Percentiles rank a stretch among this genome's conserved stretches.
phyloP scores from a whole-genome alignment of 371 early-diverging fungal genomes.

The Rhizopus stolonifer region DNA sequence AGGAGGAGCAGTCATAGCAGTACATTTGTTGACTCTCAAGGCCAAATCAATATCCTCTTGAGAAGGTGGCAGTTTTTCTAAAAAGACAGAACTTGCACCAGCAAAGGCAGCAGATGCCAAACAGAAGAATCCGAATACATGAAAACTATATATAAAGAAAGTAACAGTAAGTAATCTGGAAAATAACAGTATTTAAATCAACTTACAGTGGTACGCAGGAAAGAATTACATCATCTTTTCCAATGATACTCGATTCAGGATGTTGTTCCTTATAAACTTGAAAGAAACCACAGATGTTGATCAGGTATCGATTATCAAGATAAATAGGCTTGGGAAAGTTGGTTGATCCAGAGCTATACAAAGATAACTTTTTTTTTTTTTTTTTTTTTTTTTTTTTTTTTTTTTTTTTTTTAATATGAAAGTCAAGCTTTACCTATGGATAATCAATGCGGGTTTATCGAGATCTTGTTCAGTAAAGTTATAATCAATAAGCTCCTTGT shows the following conservation, averaged over 20 bases:
- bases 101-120: too few species aligned
- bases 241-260: background rate
- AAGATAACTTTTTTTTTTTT: background rate
- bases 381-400: too few species aligned
- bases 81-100: too few species aligned
- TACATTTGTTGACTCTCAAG: too few species aligned
- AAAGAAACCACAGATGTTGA: slow-evolving; percentile 2
- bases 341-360: slow-evolving; percentile 20
- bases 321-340: slow-evolving; percentile 20
- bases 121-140: too few species aligned
- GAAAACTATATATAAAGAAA: too few species aligned
- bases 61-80: too few species aligned
- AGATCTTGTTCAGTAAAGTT: slow-evolving; percentile 13
- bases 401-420: too few species aligned
- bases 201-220: slow-evolving; percentile 18
- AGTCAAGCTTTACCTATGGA: slow-evolving; percentile 15
- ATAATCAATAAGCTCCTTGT: background rate
- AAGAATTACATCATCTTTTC: slow-evolving; percentile 9
- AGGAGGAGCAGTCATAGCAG: too few species aligned
- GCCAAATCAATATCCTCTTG: too few species aligned
- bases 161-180: too few species aligned
- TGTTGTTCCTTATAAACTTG: background rate
- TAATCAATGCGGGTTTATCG: slow-evolving; percentile 16
- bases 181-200: too few species aligned
- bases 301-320: slow-evolving; percentile 18